Conservation (phyloP, 2,329 filamentous ascomycete genomes). For the Diaporthe nobilis region DNA sequence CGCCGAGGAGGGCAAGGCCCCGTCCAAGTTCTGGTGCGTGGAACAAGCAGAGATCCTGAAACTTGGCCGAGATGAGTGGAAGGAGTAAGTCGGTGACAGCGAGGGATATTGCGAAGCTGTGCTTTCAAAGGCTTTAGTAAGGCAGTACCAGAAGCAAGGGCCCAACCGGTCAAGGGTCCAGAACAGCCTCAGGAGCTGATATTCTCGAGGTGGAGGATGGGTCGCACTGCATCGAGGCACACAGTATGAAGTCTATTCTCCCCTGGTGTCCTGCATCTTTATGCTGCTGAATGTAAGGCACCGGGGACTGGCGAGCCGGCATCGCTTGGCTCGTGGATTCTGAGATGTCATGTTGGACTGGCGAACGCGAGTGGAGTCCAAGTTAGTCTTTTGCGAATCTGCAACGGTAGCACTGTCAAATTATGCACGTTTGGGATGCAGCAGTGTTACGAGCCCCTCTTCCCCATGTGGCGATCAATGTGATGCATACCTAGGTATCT, state of each 20-base stretch:
- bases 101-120: background rate
- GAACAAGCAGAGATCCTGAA: constrained; percentile 74
- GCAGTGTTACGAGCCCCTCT: background rate
- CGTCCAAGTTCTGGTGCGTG: constrained; percentile 73
- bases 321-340: background rate
- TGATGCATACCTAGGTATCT: background rate
- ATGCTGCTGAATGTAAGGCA: constrained; percentile 8
- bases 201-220: background rate
- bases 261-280: background rate
- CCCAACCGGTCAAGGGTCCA: background rate
- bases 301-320: constrained; percentile 9
- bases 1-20: constrained; percentile 71
- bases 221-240: constrained; percentile 25
- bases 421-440: constrained; percentile 8
- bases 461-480: constrained; percentile 3
- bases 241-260: constrained; percentile 21
- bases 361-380: background rate
- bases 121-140: constrained; percentile 18
- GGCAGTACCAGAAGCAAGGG: background rate
- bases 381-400: constrained; percentile 10
- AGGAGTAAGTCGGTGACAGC: constrained; percentile 44
- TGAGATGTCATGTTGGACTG: constrained; percentile 32
- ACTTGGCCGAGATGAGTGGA: constrained; percentile 74
- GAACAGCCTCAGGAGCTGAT: background rate
- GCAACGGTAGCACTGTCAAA: constrained; percentile 20